Percentiles rank a stretch among this genome's conserved stretches.
Conservation (phyloP, 345 rosid genomes). For the Salix viminalis region DNA sequence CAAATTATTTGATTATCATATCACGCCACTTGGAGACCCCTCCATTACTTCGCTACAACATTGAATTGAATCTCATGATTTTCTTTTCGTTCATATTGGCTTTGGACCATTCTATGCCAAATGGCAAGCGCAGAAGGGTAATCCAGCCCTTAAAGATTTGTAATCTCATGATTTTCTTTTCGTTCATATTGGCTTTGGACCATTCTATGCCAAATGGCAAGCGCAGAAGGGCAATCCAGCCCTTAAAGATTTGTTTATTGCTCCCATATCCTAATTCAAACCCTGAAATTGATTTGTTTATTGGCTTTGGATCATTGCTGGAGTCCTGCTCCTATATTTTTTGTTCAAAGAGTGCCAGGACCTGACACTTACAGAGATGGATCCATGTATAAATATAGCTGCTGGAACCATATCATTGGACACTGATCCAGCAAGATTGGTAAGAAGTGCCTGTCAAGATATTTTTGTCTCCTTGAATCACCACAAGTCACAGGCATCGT, state of each 20-base stretch:
- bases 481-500: neutral
- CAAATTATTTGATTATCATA: no score
- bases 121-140: neutral
- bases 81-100: no score
- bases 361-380: no score
- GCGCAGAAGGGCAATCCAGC: neutral
- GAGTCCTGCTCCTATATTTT: no score
- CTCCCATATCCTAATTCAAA: neutral
- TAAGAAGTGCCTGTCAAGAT: neutral
- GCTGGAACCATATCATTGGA: neutral
- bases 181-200: no score
- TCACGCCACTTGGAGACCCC: accelerated
- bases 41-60: no score
- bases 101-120: neutral
- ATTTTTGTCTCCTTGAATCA: neutral
- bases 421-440: neutral
- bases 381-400: no score
- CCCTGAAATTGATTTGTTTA: neutral
- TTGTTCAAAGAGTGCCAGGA: no score
- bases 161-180: neutral
- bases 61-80: no score
- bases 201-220: neutral
- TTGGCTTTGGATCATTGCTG: no score
- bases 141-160: neutral
- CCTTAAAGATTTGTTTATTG: neutral